Evolutionary conservation across 2,329 filamentous ascomycete genomes (phyloP).

Genomic region (Chrysoporthe puriensis): DNA sequence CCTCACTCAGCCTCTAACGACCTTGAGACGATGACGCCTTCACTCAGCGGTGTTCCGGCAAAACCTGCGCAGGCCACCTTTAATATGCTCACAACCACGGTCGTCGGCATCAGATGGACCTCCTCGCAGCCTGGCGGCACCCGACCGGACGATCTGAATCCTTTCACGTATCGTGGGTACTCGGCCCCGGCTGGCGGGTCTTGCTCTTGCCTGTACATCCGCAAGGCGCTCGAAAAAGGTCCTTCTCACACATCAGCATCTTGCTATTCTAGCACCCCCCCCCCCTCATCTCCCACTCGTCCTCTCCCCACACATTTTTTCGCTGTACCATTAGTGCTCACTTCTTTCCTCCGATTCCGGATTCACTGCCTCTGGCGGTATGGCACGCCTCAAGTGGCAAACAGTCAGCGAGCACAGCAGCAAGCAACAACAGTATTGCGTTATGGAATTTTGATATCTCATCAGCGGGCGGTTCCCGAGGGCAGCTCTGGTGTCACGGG

Average conservation of each 20-base stretch:
- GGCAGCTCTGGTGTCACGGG: not conserved
- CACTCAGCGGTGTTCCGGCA: not conserved
- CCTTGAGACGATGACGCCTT: not conserved
- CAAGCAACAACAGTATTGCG: constrained; percentile 11
- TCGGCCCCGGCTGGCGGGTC: not conserved
- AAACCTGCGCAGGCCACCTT: constrained; percentile 3
- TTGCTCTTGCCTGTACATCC: not conserved
- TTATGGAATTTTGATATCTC: constrained; percentile 8
- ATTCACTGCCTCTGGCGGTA: not conserved
- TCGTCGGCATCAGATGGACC: not conserved
- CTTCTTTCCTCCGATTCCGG: not conserved
- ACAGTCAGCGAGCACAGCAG: constrained; percentile 13
- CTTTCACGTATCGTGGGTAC: no score
- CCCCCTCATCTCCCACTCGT: constrained; percentile 17
- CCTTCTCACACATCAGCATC: constrained; percentile 6
- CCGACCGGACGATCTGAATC: no score
- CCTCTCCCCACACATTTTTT: constrained; percentile 6
- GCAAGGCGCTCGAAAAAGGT: constrained; percentile 2
- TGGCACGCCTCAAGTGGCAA: not conserved
- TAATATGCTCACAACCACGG: not conserved
- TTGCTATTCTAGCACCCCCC: constrained; percentile 9
- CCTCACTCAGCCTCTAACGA: not conserved
- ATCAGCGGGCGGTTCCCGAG: constrained; percentile 1
- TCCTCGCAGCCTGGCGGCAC: not conserved
- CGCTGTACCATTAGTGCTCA: constrained; percentile 12